Base-by-base conservation (phyloP, 805 yeast genomes). In the Starmerella khaoyaiensis region DNA sequence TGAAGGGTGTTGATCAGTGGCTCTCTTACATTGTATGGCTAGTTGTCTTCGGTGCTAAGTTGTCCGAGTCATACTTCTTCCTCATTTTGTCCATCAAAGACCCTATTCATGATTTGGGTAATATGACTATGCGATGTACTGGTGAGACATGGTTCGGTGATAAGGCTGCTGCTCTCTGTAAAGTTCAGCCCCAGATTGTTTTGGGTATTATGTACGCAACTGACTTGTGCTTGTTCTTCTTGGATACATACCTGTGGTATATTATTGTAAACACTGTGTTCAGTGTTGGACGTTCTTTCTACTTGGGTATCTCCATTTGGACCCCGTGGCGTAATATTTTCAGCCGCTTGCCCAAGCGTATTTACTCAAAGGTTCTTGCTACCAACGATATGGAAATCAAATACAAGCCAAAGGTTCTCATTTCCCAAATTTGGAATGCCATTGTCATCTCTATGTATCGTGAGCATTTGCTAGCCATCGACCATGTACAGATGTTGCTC, bases 261-360 rank as follows among this genome's bases (percentile, higher is more conserved):
- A 86, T 90, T 68, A 68, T 90, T 53, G 77, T 80, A 61, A 90
- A 87, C 73, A 79, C 94, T 63, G 72, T 83, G 50, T 86, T 83
- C 74, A 87, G 97, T 45, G 83, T 90, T 55, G 96, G 94, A 53
- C 82, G 94, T 60, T 90, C 98, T 12, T 90, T 90, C 72, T 90
- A 87, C 71, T 72, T 93, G 62, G 99, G 99, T 79, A 86, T 90
- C 54, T 90, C 99, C 31, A 87, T 90, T 49, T 75, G 86, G 69
- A 90, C 99, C 28, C 99, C 99, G 46, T 90, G 99, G 99, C 82
- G 97, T 74, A 90, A 93, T 61, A 86, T 90, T 52, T 90, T 87
- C 70, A 77, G 95, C 37, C 78, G 99, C 64, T 68, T 90, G 59
- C 99, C 99, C 59, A 90, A 90, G 76, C 83, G 99, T 76, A 83